Evolutionary conservation across 108 stramenopile genomes (phyloP).

Genomic region (Seminavis robusta): DNA sequence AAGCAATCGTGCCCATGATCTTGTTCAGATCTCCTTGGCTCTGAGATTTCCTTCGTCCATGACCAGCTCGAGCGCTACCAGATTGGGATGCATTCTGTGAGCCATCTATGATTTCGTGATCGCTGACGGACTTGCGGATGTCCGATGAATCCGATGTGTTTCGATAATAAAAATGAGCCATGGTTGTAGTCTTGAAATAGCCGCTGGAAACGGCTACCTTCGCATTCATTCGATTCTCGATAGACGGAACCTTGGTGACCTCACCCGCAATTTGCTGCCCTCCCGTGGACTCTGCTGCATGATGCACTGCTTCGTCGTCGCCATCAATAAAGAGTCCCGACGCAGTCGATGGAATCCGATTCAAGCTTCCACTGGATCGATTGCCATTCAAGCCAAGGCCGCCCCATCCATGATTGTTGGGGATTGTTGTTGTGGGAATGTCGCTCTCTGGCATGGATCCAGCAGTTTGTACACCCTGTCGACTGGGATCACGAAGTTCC

Average conservation of each 20-base stretch:
- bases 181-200: conserved; percentile 80
- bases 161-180: conserved; percentile 91
- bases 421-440: conserved; percentile 25
- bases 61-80: too few relatives aligned
- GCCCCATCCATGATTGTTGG: conserved; percentile 62
- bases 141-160: too few relatives aligned
- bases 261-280: conserved; percentile 30
- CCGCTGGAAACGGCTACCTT: conserved; percentile 4
- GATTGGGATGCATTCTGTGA: too few relatives aligned
- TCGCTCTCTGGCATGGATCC: conserved; percentile 8
- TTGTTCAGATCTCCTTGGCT: too few relatives aligned
- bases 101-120: too few relatives aligned
- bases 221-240: not conserved
- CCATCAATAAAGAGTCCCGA: conserved; percentile 79
- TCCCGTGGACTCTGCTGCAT: too few relatives aligned
- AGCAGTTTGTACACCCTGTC: not conserved
- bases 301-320: conserved; percentile 23
- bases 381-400: conserved; percentile 84
- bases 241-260: conserved; percentile 7
- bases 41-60: too few relatives aligned
- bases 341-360: conserved; percentile 41
- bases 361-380: conserved; percentile 64
- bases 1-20: too few relatives aligned
- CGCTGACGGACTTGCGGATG: too few relatives aligned
- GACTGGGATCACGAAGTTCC: not conserved